These are phyloP conservation scores for Paramecium sexaurelia DNA, from an alignment of 73 alveolate genomes.

Conservation along the genomic window DNA sequence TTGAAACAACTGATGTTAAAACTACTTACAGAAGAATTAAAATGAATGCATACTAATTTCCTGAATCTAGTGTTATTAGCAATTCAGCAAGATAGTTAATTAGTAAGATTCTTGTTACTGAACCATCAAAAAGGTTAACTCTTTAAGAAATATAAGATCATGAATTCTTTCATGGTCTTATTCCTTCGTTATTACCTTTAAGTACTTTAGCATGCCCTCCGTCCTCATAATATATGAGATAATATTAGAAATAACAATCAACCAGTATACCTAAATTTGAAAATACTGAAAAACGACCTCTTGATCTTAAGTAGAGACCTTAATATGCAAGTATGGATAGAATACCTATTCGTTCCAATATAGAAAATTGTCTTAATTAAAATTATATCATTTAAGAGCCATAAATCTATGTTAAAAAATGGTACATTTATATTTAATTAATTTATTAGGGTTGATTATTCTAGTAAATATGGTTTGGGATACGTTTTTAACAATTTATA, in stretches of 20 bases:
- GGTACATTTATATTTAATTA: conserved; percentile 35
- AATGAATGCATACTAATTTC: conserved; percentile 85
- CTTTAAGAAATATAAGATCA: conserved; percentile 88
- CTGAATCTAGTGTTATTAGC: conserved; percentile 86
- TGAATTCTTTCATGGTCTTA: conserved; percentile 85
- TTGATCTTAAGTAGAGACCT: conserved; percentile 15
- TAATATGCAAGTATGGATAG: conserved; percentile 61
- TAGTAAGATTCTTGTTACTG: conserved; percentile 79
- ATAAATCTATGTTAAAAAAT: neutral
- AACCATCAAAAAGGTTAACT: conserved; percentile 91
- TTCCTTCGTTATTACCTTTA: conserved; percentile 86
- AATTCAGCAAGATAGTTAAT: conserved; percentile 86
- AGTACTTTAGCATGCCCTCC: conserved; percentile 95
- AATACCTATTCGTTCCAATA: neutral
- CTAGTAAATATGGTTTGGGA: conserved; percentile 75
- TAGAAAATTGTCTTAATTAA: neutral
- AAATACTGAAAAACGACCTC: conserved; percentile 14
- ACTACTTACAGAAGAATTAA: conserved; percentile 88
- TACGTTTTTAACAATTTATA: conserved; percentile 67
- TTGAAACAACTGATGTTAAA: conserved; percentile 90
- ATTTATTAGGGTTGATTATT: conserved; percentile 73
- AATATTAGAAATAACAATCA: conserved; percentile 63
- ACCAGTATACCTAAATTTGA: conserved; percentile 2
- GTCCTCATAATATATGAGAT: conserved; percentile 76
- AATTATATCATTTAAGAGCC: conserved; percentile 13